phyloP scores from a whole-genome alignment of 2,329 filamentous ascomycete species.

The Botryotinia convoluta region DNA sequence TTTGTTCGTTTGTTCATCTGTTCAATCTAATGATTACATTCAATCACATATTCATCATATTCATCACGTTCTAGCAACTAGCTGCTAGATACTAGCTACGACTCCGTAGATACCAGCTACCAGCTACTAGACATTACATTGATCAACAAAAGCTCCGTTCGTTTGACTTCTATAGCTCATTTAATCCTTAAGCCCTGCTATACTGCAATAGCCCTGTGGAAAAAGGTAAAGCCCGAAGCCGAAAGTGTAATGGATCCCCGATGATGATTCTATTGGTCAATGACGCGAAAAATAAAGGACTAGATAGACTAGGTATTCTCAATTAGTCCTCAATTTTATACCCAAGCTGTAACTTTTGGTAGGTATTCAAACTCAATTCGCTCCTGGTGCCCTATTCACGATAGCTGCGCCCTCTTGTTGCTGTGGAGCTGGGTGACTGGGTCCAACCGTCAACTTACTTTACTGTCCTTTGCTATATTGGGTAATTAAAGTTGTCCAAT shows the following conservation, averaged over 20 bases:
- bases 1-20: background rate
- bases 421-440: no score
- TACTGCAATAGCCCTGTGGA: background rate
- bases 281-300: background rate
- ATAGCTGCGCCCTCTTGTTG: background rate
- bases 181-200: background rate
- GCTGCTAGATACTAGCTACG: no score
- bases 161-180: background rate
- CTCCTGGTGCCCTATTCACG: background rate
- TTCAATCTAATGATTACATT: background rate
- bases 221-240: slow-evolving; percentile 2
- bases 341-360: no score
- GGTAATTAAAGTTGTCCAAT: background rate
- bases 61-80: background rate
- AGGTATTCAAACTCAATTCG: background rate
- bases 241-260: background rate
- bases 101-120: no score
- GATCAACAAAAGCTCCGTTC: background rate
- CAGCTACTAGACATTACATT: background rate
- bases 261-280: background rate
- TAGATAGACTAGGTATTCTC: no score
- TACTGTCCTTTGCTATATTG: no score
- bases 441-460: no score
- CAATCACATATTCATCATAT: background rate
- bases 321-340: no score